These are phyloP conservation scores for Aspergillus thermomutatus DNA, from an alignment of 2,329 filamentous ascomycete genomes.

Conservation along the genomic window DNA sequence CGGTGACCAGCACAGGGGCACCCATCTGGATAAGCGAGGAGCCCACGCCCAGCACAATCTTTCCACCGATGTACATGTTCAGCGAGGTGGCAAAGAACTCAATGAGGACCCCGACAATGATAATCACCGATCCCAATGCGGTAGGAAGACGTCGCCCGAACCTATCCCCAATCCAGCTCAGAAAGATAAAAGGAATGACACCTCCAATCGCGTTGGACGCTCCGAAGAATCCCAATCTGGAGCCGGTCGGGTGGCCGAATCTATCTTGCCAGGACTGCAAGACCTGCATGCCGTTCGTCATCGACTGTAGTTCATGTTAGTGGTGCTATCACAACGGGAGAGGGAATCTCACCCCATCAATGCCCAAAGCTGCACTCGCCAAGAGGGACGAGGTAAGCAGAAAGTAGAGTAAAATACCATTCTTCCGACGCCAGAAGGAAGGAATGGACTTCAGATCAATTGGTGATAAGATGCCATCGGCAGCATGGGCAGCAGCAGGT, in stretches of 20 bases:
- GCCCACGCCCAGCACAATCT: constrained; percentile 23
- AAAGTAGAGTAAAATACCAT: constrained; percentile 44
- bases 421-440: constrained; percentile 30
- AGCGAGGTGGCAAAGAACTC: constrained; percentile 25
- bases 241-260: constrained; percentile 21
- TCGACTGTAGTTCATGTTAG: constrained; percentile 29
- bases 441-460: constrained; percentile 19
- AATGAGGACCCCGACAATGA: constrained; percentile 23
- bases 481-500: constrained; percentile 21
- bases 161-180: constrained; percentile 19
- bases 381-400: constrained; percentile 43
- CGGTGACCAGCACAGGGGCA: constrained; percentile 44
- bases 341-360: constrained; percentile 37
- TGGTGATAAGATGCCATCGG: constrained; percentile 18
- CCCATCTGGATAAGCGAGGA: constrained; percentile 36
- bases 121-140: constrained; percentile 36
- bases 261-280: constrained; percentile 41
- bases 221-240: constrained; percentile 22
- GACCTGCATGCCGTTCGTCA: constrained; percentile 50
- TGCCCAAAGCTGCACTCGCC: constrained; percentile 42
- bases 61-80: constrained; percentile 23
- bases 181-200: constrained; percentile 20
- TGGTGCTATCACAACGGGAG: constrained; percentile 3
- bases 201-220: constrained; percentile 21
- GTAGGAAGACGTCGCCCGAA: constrained; percentile 20